Conservation (phyloP, 2,329 filamentous ascomycete species). For the Curvularia lunata region DNA sequence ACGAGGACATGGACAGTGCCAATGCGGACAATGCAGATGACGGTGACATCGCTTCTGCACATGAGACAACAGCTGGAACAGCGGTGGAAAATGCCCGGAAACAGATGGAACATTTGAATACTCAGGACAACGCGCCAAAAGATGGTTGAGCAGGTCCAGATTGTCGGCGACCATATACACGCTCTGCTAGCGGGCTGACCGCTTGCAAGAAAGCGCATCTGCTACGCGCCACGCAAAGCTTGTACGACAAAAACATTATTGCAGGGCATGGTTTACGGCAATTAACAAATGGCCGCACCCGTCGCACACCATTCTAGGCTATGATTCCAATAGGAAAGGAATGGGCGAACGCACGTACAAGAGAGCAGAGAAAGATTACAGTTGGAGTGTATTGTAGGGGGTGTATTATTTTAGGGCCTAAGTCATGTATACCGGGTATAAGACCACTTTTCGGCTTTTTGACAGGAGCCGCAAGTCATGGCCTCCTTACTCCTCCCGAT, state of each 20-base stretch:
- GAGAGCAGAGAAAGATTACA: neutral
- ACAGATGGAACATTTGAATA: conserved; percentile 42
- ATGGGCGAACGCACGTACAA: neutral
- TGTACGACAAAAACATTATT: conserved; percentile 16
- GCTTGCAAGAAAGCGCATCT: conserved; percentile 18
- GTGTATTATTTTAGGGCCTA: conserved; percentile 14
- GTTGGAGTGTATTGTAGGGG: conserved; percentile 2
- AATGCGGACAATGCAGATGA: conserved; percentile 20
- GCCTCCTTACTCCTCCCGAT: conserved; percentile 6
- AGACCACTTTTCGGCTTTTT: conserved; percentile 5
- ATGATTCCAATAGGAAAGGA: neutral
- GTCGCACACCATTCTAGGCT: neutral
- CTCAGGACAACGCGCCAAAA: conserved; percentile 26
- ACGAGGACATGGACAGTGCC: conserved; percentile 25
- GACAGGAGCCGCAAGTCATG: conserved; percentile 1
- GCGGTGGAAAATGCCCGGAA: conserved; percentile 40
- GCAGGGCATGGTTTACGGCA: conserved; percentile 25
- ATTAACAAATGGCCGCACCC: conserved; percentile 1
- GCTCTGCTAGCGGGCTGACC: conserved; percentile 32
- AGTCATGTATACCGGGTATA: conserved; percentile 6
- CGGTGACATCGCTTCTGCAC: conserved; percentile 5
- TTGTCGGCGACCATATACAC: conserved; percentile 27
- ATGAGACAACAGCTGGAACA: conserved; percentile 19
- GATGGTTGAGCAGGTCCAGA: conserved; percentile 32
- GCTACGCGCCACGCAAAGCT: conserved; percentile 16